A percentile compares a stretch with the other conserved stretches of the same genome.
Conservation (phyloP, 257 asterid genomes). For the Lavandula angustifolia region DNA sequence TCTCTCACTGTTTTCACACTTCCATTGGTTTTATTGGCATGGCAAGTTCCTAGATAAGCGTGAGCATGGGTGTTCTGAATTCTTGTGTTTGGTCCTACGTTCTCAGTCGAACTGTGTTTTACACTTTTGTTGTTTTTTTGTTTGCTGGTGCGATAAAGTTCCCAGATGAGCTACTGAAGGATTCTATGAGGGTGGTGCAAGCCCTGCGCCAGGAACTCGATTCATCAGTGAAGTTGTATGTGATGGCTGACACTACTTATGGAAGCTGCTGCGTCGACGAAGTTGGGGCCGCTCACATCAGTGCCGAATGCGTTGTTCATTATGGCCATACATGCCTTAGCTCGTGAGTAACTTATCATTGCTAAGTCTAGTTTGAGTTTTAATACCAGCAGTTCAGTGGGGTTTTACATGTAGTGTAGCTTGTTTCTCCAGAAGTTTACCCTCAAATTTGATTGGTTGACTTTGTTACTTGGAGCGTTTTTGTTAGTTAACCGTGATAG, state of each 20-base stretch:
- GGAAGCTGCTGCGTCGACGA: conserved; percentile 97
- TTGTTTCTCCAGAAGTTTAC: background rate
- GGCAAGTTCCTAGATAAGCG: conserved; percentile 62
- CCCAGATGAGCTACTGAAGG: conserved; percentile 59
- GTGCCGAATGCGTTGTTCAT: conserved; percentile 36
- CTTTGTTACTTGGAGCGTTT: conserved; percentile 1
- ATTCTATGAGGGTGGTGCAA: conserved; percentile 57
- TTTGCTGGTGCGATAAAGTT: conserved; percentile 30
- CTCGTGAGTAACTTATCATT: conserved; percentile 55
- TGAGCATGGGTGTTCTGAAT: background rate
- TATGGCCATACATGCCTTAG: conserved; percentile 73
- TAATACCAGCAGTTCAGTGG: background rate
- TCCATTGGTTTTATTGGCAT: background rate
- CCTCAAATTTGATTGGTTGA: background rate
- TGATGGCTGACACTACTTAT: conserved; percentile 94
- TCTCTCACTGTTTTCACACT: background rate
- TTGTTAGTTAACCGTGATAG: background rate
- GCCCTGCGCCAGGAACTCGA: conserved; percentile 56
- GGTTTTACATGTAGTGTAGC: background rate
- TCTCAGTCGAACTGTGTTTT: background rate
- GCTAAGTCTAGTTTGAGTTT: conserved; percentile 4
- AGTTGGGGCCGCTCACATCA: conserved; percentile 93
- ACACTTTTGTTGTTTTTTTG: background rate
- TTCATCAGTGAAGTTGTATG: conserved; percentile 58
- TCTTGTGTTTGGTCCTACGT: conserved; percentile 14